Evolutionary conservation across 148 eudicot species (phyloP), one percentile per base, ranked within the genome.

Genomic region (Cornus controversa): DNA sequence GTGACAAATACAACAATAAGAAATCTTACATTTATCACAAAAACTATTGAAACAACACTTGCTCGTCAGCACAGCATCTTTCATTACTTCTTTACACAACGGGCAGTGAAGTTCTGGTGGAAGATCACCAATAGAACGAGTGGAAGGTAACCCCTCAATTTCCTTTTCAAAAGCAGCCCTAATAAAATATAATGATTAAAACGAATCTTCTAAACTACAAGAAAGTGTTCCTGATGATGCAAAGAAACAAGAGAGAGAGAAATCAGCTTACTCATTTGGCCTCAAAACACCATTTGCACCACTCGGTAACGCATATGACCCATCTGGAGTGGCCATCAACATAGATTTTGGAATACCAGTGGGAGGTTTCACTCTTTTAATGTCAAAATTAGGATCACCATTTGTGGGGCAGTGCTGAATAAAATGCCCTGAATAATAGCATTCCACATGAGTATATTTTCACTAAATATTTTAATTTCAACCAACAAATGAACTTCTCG

Each of bases 381-480:
- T 69, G 81, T 96, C 98, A 82, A 62, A 96, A 82, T 78, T 83
- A 14, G 93, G 95, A 82, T 90, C 94, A 36, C 99, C 99, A 85
- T 96, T 96, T 15, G 99, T 96, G 10, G 95, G 97, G 68, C 97
- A 96, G 82, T 93, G 94, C 86, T 96, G 98, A 86, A 96, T 96
- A 74, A 89, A 96, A 82, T 96, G 98, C 27, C 99, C 99, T 93
- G 83, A 50, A 80, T 27, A 71, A 78, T 66, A 80, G 14, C 69
- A 60, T 10, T 63, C 24, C 34, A 71, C 31, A 15, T 82, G 18
- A 81, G 67, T 70, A 74, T 57, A 13, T 23, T 6, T 25, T 16
- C 57, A 20, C 11, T 5, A 54, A 2, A 54, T 1, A 15, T 2
- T 54, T 54, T 0, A 25, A 18, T 60, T n/a, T 60, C 8, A 60